These are phyloP conservation scores for Castanopsis chinensis DNA, from an alignment of 306 rosid genomes.

Conservation along the genomic window DNA sequence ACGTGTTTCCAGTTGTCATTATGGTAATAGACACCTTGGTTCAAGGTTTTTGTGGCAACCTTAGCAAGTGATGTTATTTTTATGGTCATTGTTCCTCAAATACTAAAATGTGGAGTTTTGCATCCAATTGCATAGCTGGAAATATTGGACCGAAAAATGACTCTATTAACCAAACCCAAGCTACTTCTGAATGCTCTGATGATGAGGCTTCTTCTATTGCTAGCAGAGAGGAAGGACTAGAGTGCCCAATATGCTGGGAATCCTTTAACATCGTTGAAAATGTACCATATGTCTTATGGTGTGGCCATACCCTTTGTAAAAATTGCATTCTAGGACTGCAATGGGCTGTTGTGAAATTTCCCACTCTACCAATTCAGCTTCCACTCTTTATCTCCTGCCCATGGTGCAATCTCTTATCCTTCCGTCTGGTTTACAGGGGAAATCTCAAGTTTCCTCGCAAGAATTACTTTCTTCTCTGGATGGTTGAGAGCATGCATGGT, in stretches of 20 bases:
- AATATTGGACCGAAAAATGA: constrained; percentile 53
- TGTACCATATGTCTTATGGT: constrained; percentile 95
- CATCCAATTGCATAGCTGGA: constrained; percentile 82
- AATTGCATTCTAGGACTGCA: constrained; percentile 91
- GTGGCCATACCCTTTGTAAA: constrained; percentile 99
- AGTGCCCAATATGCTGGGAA: constrained; percentile 97
- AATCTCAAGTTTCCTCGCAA: constrained; percentile 82
- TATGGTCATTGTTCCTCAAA: constrained; percentile 29
- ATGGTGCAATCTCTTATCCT: constrained; percentile 93
- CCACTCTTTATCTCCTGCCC: constrained; percentile 97
- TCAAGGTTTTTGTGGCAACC: not conserved
- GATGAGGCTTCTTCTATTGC: constrained; percentile 71
- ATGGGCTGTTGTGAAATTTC: constrained; percentile 95
- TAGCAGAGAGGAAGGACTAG: constrained; percentile 90
- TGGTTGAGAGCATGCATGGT: constrained; percentile 96
- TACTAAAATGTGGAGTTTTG: constrained; percentile 84
- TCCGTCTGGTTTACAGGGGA: constrained; percentile 81
- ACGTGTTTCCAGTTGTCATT: not conserved
- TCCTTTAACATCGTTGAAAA: constrained; percentile 96
- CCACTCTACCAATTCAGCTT: constrained; percentile 89
- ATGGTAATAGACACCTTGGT: not conserved
- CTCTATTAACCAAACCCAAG: constrained; percentile 43
- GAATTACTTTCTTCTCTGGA: constrained; percentile 99
- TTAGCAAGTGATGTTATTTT: constrained; percentile 32
- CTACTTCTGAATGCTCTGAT: constrained; percentile 76